Conservation (phyloP, 495 filamentous ascomycete genomes). For the Parathielavia appendiculata region DNA sequence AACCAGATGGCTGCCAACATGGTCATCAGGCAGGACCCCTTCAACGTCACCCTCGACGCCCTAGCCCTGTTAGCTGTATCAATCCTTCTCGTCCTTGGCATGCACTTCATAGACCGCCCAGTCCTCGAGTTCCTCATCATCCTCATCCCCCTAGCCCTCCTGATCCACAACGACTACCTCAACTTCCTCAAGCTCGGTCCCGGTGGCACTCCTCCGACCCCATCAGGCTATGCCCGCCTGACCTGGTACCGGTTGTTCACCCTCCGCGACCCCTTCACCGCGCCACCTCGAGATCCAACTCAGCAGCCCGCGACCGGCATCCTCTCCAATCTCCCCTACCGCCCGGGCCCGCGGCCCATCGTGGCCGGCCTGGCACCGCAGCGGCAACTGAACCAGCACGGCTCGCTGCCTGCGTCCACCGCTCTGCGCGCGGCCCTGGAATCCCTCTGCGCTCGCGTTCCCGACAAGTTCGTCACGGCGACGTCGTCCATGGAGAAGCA, state of each 20-base stretch:
- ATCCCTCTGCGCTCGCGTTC: slow-evolving; percentile 43
- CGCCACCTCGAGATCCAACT: slow-evolving; percentile 35
- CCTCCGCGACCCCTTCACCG: slow-evolving; percentile 52
- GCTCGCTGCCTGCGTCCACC: slow-evolving; percentile 47
- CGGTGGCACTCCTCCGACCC: slow-evolving; percentile 72
- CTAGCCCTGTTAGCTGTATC: slow-evolving; percentile 40
- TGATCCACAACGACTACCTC: slow-evolving; percentile 68
- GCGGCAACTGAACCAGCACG: slow-evolving; percentile 64
- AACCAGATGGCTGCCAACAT: slow-evolving; percentile 29
- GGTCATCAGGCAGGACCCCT: slow-evolving; percentile 46
- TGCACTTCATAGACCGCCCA: slow-evolving; percentile 44
- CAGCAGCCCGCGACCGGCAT: slow-evolving; percentile 37
- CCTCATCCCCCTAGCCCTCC: slow-evolving; percentile 47
- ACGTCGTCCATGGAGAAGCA: slow-evolving; percentile 78
- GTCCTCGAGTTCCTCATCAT: slow-evolving; percentile 46
- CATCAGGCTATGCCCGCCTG: slow-evolving; percentile 66
- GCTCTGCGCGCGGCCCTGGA: slow-evolving; percentile 47
- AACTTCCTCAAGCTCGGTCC: slow-evolving; percentile 74
- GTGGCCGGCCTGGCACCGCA: slow-evolving; percentile 76
- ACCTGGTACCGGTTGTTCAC: slow-evolving; percentile 55
- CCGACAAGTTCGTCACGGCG: slow-evolving; percentile 51
- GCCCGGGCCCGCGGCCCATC: slow-evolving; percentile 56
- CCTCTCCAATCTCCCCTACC: slow-evolving; percentile 48
- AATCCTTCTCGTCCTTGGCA: slow-evolving; percentile 42
- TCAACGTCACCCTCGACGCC: slow-evolving; percentile 47